phyloP scores from a whole-genome alignment of 495 filamentous ascomycete genomes.

The Trypethelium eluteriae region DNA sequence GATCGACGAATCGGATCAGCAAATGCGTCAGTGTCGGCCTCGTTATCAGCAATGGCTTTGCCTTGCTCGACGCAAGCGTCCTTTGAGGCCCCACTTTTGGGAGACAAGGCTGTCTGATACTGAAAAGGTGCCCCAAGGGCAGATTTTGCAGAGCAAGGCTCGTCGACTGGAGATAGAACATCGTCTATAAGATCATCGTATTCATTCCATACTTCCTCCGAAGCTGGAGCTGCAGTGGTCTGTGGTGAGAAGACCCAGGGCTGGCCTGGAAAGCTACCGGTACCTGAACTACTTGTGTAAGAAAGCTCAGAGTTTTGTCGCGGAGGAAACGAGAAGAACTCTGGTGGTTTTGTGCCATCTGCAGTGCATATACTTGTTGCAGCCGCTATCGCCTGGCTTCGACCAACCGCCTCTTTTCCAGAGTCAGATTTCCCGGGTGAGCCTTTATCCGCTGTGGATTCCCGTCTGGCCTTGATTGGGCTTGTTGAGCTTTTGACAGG shows the following conservation, averaged over 20 bases:
- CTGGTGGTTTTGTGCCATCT: constrained; percentile 24
- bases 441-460: not conserved
- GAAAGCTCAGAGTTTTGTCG: constrained; percentile 62
- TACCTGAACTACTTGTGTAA: constrained; percentile 60
- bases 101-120: constrained; percentile 11
- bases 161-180: constrained; percentile 45
- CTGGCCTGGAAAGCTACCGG: constrained; percentile 37
- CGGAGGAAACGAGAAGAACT: constrained; percentile 68
- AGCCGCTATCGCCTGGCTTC: not conserved
- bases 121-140: constrained; percentile 29
- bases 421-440: not conserved
- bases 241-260: not conserved
- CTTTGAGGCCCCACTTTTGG: not conserved
- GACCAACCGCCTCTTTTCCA: not conserved
- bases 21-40: constrained; percentile 13
- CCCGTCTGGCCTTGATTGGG: not conserved
- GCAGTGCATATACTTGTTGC: not conserved
- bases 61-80: not conserved
- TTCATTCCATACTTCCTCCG: constrained; percentile 92
- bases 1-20: constrained; percentile 22
- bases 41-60: not conserved
- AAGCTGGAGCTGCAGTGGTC: constrained; percentile 25
- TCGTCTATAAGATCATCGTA: constrained; percentile 85
- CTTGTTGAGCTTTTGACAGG: not conserved
- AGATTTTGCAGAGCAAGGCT: constrained; percentile 22